Base-by-base conservation (phyloP, 2,329 filamentous ascomycete genomes). In the Incumbomyces lentus region DNA sequence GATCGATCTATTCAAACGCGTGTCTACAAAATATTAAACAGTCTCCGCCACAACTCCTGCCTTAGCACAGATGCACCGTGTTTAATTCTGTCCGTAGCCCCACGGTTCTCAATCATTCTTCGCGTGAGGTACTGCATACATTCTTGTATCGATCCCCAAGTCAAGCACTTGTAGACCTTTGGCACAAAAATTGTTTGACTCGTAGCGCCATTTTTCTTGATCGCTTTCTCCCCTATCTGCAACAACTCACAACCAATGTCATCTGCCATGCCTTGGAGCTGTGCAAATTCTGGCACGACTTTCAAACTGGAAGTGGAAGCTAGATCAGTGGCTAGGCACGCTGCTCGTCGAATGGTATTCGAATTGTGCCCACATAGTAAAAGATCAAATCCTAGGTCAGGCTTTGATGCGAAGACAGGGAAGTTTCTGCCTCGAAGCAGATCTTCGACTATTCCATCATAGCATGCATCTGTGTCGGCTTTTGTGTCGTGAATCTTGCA, bases 201-300 rank as follows among this genome's bases (percentile, higher is more conserved):
- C 45, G 48, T 43, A 46, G 17, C 52, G 32, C 42, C 50, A 44
- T 44, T 54, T 49, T 29, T 42, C 35, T 31, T 49, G 48, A 52
- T 44, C 51, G 48, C 55, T 35, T 54, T 52, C 40, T 52, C 55
- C 50, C 51, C 57, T 18, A 46, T 55, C 39, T 64, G 64, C 29
- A 47, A n/a, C 1, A 79, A 65, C 32, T 72, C 69, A 54, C 75
- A 74, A 48, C 82, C 87, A 44, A 96, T 80, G 61, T 95, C 89
- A 57, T 96, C 90, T 1, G 90, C 90, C 90, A 96, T 96, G 34
- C 90, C 89, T 69, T 90, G 84, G 1, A 95, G 76, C 67, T 95
- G 89, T 2, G 84, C 84, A 62, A 86, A 88, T 31, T 68, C 66
- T 2, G 78, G 64, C 12, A 73, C 67, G 39, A 68, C 62, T 33